Conservation (phyloP, 192 early-diverging fungal genomes). For the Coemansia sp. region DNA sequence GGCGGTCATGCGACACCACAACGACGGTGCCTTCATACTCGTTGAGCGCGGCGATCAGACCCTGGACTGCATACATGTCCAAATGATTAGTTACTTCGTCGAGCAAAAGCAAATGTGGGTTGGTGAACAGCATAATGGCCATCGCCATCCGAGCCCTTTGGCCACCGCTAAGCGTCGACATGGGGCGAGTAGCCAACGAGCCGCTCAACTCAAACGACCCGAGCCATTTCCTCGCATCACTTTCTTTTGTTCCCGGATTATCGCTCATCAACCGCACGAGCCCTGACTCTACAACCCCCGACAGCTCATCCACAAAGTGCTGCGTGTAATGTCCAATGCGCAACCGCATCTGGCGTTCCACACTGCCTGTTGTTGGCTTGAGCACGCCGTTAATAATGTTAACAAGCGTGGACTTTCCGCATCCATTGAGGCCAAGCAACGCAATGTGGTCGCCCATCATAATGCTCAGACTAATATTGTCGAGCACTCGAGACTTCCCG, state of each 20-base stretch:
- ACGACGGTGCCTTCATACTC: constrained; percentile 73
- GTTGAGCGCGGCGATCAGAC: constrained; percentile 68
- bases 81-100: constrained; percentile 89
- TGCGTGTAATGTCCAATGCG: constrained; percentile 85
- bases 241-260: constrained; percentile 55
- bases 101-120: constrained; percentile 69
- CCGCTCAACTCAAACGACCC: constrained; percentile 78
- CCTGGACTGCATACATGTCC: constrained; percentile 82
- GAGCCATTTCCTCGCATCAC: constrained; percentile 68
- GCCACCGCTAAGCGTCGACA: constrained; percentile 75
- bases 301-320: constrained; percentile 72
- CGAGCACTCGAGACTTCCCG: constrained; percentile 47
- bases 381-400: constrained; percentile 68
- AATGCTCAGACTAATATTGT: constrained; percentile 70
- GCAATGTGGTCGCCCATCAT: constrained; percentile 68
- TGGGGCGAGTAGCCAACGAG: constrained; percentile 57
- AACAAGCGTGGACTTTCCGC: constrained; percentile 78
- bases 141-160: constrained; percentile 78
- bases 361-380: constrained; percentile 62
- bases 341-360: constrained; percentile 63
- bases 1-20: constrained; percentile 84
- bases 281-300: constrained; percentile 54
- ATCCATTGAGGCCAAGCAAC: constrained; percentile 81
- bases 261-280: constrained; percentile 52
- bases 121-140: constrained; percentile 63